These are phyloP conservation scores for Pseudohalonectria lignicola DNA, from an alignment of 2,329 filamentous ascomycete species.

Conservation along the genomic window DNA sequence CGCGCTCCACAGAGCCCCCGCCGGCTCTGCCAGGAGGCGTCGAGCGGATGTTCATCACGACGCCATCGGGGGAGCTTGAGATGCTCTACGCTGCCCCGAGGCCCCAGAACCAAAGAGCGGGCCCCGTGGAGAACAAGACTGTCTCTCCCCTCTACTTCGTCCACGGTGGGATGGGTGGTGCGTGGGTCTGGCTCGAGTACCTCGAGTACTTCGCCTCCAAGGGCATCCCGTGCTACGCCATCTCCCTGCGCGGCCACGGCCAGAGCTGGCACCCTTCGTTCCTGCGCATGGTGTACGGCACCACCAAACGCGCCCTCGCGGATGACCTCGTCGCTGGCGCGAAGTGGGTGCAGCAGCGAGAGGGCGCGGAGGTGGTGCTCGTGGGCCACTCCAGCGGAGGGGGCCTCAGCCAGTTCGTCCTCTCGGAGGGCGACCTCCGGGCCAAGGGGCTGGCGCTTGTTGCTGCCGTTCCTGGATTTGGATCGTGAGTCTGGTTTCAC, in stretches of 20 bases:
- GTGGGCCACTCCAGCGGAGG: constrained; percentile 41
- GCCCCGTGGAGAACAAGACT: constrained; percentile 1
- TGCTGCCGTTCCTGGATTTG: constrained; percentile 35
- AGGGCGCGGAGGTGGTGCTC: constrained; percentile 28
- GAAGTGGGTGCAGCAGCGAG: background rate
- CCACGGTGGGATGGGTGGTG: constrained; percentile 43
- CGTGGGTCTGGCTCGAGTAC: constrained; percentile 40
- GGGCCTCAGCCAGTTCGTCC: constrained; percentile 35
- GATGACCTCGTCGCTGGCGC: constrained; percentile 27
- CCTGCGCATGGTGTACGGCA: constrained; percentile 33
- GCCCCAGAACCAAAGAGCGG: too few relatives aligned
- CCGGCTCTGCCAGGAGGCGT: constrained; percentile 25
- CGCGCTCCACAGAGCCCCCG: constrained; percentile 12
- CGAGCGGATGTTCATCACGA: constrained; percentile 29
- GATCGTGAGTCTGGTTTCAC: constrained; percentile 36
- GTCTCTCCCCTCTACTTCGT: constrained; percentile 35
- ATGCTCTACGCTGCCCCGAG: constrained; percentile 29
- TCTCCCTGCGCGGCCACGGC: constrained; percentile 41
- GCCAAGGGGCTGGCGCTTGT: constrained; percentile 34
- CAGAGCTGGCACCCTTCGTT: constrained; percentile 38
- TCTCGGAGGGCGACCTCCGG: constrained; percentile 25
- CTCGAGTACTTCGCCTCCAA: constrained; percentile 32
- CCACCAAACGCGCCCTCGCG: constrained; percentile 26
- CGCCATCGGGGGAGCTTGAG: constrained; percentile 33
- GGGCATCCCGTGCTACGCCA: constrained; percentile 37